Conservation (phyloP, 768 basidiomycete genomes). For the Suillus cothurnatus region DNA sequence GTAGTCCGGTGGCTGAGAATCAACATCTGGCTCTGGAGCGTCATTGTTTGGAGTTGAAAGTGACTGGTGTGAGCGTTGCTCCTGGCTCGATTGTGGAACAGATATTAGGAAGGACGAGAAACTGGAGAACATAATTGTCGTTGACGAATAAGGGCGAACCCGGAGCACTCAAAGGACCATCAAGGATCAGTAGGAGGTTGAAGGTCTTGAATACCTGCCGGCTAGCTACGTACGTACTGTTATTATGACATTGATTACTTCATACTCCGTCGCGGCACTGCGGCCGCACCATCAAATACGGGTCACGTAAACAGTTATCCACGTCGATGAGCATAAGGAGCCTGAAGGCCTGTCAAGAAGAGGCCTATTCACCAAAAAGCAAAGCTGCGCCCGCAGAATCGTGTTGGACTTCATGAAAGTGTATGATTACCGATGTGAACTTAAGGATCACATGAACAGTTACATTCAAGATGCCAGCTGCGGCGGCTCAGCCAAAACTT, state of each 20-base stretch:
- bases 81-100: conserved; percentile 38
- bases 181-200: background rate
- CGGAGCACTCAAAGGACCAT: conserved; percentile 8
- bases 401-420: background rate
- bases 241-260: conserved; percentile 1
- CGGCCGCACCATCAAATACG: background rate
- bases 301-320: background rate
- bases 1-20: conserved; percentile 4
- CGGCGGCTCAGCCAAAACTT: background rate
- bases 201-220: background rate
- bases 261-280: conserved; percentile 3
- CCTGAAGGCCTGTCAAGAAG: too few relatives aligned
- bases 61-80: conserved; percentile 28
- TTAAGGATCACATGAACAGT: background rate
- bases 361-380: background rate
- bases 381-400: background rate
- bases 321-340: too few relatives aligned
- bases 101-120: conserved; percentile 53
- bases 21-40: conserved; percentile 12
- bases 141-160: background rate
- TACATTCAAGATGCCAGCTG: background rate
- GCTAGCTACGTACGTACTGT: background rate
- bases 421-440: background rate
- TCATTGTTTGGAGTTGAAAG: conserved; percentile 16
- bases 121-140: conserved; percentile 50